Conservation (phyloP, 1,284 basidiomycete genomes). For the Pyrrhoderma noxium region DNA sequence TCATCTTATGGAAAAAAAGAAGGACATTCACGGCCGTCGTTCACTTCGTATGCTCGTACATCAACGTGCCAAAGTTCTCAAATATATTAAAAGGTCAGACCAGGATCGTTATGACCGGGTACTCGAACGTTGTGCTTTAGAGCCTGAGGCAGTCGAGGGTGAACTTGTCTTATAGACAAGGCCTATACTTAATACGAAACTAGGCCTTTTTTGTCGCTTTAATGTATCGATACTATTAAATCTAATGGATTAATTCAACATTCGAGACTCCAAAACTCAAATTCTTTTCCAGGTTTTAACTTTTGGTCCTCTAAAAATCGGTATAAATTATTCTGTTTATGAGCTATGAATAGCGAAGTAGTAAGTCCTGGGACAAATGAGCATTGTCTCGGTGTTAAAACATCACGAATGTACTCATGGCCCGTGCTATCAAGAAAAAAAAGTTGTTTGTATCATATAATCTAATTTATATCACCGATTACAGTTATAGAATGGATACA, state of each 20-base stretch:
- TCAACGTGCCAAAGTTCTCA: slow-evolving; percentile 75
- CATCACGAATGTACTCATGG: no score
- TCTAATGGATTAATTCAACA: not conserved
- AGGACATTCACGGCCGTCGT: slow-evolving; percentile 75
- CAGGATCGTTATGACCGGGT: slow-evolving; percentile 69
- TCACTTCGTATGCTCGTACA: slow-evolving; percentile 73
- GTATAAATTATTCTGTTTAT: no score
- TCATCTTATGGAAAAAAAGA: slow-evolving; percentile 63
- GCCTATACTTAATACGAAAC: not conserved
- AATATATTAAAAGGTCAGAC: slow-evolving; percentile 67
- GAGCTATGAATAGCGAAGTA: no score
- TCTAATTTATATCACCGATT: no score
- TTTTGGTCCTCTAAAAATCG: no score
- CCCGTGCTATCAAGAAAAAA: no score
- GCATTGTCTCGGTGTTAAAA: no score
- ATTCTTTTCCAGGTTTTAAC: no score
- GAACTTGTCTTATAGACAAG: slow-evolving; percentile 60
- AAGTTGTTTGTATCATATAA: no score
- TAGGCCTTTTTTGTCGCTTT: not conserved
- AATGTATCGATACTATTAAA: not conserved
- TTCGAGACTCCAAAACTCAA: no score
- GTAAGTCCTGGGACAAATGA: no score
- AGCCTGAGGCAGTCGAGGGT: slow-evolving; percentile 79
- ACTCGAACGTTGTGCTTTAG: slow-evolving; percentile 71
- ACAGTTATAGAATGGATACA: no score